These are phyloP conservation scores for Cavenderia fasciculata DNA, from an alignment of 78 protist species.

Conservation along the genomic window DNA sequence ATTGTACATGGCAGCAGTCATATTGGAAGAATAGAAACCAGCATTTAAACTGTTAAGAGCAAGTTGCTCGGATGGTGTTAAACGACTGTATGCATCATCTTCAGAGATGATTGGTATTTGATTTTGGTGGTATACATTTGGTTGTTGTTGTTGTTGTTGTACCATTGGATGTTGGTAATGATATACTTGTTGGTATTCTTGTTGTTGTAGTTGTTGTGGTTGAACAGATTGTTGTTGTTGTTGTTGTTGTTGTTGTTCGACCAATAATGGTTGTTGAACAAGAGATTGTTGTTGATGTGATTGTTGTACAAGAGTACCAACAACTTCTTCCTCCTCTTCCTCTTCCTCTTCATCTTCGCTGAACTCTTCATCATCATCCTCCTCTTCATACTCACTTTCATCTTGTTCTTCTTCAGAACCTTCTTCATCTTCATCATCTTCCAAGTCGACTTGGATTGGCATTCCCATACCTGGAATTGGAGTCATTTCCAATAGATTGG, in stretches of 20 bases:
- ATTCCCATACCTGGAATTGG: too few relatives aligned
- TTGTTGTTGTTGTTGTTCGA: not conserved
- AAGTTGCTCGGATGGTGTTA: not conserved
- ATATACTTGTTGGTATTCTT: not conserved
- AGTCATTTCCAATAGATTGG: too few relatives aligned
- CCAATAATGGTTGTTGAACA: constrained; percentile 5
- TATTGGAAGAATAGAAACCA: not conserved
- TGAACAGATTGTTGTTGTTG: not conserved
- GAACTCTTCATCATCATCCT: too few relatives aligned
- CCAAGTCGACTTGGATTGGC: too few relatives aligned
- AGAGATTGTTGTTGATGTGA: not conserved
- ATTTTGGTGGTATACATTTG: not conserved
- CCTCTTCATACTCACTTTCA: too few relatives aligned
- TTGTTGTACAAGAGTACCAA: too few relatives aligned
- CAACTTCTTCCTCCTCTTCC: too few relatives aligned
- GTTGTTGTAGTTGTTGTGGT: constrained; percentile 1
- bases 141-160: constrained; percentile 1
- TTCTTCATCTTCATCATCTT: too few relatives aligned
- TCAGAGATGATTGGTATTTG: constrained; percentile 9
- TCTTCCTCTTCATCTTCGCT: too few relatives aligned
- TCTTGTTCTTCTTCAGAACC: too few relatives aligned
- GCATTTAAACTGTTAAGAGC: not conserved
- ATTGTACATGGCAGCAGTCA: not conserved
- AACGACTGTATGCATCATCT: not conserved
- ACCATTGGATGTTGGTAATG: not conserved